Evolutionary conservation across 306 rosid species (phyloP), one percentile per base, ranked within the genome.

Genomic region (Styphnolobium japonicum): DNA sequence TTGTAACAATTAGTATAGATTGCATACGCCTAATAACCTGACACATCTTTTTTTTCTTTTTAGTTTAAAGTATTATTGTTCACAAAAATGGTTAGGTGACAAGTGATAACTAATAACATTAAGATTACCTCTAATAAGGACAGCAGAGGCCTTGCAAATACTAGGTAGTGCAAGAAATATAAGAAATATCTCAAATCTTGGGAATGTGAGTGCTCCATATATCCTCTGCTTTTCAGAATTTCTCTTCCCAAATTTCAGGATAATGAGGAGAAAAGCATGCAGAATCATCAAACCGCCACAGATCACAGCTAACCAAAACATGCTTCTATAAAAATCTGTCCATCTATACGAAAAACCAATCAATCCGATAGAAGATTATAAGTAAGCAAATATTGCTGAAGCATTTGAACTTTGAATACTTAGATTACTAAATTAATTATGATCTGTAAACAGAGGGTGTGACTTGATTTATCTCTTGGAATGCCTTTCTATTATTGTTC

Each of bases 111-210:
- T 39, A 57, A 36, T 23, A 76, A 33, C 25, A 57, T 64, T 43
- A 10, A 57, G 34, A 22, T 67, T 88, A 94, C 98, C 98, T 89
- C 43, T 83, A 67, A 87, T 71, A 82, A 92, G 87, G 49, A 81
- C 85, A 16, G 89, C 55, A 51, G 97, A 91, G 82, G 94, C 97
- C 91, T 82, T 82, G 52, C 85, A 89, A 73, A 92, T 73, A 70
- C 91, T 70, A 82, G 98, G 94, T 6, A 92, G 87, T 67, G 97
- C 90, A 62, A 94, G 86, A 86, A 89, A 76, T 85, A 90, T 45
- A 46, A 92, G 91, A 71, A 92, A 91, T 79, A 92, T 88, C 87
- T 94, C 97, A 78, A 91, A 87, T 91, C 97, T 89, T 65, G 97
- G 94, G 62, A 94, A 89, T 64, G 85, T 75, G 78, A 94, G 92